phyloP scores from a whole-genome alignment of 75 land plant genomes.

The Pinus albicaulis region DNA sequence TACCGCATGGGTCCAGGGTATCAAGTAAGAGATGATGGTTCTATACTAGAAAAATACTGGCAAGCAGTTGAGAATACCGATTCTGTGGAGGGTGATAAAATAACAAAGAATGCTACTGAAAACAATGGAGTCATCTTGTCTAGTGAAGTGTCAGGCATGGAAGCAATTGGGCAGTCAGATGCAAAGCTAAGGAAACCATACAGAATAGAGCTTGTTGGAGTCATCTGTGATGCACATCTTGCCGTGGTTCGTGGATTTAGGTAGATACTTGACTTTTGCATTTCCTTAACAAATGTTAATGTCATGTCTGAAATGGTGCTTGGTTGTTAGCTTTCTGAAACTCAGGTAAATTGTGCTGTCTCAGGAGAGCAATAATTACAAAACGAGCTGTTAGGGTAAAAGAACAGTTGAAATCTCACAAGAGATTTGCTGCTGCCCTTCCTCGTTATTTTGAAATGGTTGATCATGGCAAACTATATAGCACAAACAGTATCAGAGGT shows the following conservation, averaged over 20 bases:
- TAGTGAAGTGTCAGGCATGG: background rate
- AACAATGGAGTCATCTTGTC: background rate
- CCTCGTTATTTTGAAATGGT: slow-evolving; percentile 56
- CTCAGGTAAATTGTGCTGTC: background rate
- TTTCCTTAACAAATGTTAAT: background rate
- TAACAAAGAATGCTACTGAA: background rate
- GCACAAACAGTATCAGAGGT: slow-evolving; percentile 54
- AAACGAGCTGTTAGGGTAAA: slow-evolving; percentile 82
- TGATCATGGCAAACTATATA: slow-evolving; percentile 69
- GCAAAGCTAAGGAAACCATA: slow-evolving; percentile 46
- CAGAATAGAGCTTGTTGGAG: slow-evolving; percentile 81
- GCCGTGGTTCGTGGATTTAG: slow-evolving; percentile 88
- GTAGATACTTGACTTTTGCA: slow-evolving; percentile 12
- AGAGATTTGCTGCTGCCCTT: slow-evolving; percentile 70
- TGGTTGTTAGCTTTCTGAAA: background rate
- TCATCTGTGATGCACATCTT: slow-evolving; percentile 78
- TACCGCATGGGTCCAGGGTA: slow-evolving; percentile 74
- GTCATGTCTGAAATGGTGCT: background rate
- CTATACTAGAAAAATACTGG: slow-evolving; percentile 76
- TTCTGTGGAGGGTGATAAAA: background rate
- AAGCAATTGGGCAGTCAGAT: background rate
- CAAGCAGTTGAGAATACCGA: slow-evolving; percentile 43
- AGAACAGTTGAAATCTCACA: slow-evolving; percentile 80
- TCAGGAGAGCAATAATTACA: slow-evolving; percentile 76
- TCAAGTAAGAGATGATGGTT: slow-evolving; percentile 19